Base-by-base conservation (phyloP, 495 filamentous ascomycete species). In the Podospora australis region DNA sequence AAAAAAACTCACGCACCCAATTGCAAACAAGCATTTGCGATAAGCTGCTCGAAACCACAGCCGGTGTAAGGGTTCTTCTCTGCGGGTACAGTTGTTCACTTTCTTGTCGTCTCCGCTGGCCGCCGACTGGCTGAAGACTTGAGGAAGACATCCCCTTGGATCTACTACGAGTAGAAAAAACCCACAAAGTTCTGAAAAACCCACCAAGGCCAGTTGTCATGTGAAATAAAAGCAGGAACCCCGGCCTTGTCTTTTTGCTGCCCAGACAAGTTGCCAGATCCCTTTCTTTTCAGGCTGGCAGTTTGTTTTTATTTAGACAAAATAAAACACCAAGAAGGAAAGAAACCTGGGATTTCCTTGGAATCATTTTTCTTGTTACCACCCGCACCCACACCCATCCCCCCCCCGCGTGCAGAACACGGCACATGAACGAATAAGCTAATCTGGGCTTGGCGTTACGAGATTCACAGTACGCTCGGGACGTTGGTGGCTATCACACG, bases 391-490 rank as follows among this genome's bases (percentile, higher is more conserved):
- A 32, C 46, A 28, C 36, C 11, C 29, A 17, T 25, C 24, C 32
- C 32, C 34, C 6, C 11, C 17, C 35, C 17, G 36, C 36, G 35
- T 40, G 28, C 36, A 36, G 21, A 24, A 43, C 40, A 42, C 46
- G 46, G 36, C 28, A 35, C 41, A 39, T 34, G 23, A 32, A 51
- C 34, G 26, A 34, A 39, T 24, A 40, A 11, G 7, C 17, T 49
- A 29, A 49, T 30, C 35, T 44, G 19, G 25, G 28, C 52, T 55
- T 55, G 47, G 52, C 52, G 43, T 47, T 48, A 49, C 44, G 50
- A 44, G 13, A 42, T 21, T 23, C 6, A 39, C 29, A 23, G 39
- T 43, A 30, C 23, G 23, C 35, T n/a, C 22, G 13, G 46, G 13
- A 26, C 24, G 23, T 36, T 19, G 44, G 21, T 28, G 25, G 32